These are phyloP conservation scores for Talaromyces albobiverticillius DNA, from an alignment of 2,329 filamentous ascomycete species.

Conservation along the genomic window DNA sequence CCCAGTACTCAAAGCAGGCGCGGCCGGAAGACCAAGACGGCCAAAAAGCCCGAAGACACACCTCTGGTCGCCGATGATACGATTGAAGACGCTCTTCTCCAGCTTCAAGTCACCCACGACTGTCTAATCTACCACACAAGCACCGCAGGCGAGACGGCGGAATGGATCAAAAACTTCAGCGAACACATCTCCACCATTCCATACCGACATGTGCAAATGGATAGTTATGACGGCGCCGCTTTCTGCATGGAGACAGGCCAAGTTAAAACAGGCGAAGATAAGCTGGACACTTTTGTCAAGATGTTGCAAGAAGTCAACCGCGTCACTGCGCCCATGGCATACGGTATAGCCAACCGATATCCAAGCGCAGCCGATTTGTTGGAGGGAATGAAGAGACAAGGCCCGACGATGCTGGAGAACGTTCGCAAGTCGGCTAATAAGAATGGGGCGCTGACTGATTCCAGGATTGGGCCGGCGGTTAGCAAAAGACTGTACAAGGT, in stretches of 20 bases:
- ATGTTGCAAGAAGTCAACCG: slow-evolving; percentile 75
- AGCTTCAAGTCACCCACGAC: slow-evolving; percentile 65
- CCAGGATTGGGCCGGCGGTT: slow-evolving; percentile 46
- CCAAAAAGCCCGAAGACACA: slow-evolving; percentile 40
- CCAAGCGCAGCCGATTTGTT: slow-evolving; percentile 58
- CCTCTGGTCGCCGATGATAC: slow-evolving; percentile 63
- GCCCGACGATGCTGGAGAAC: slow-evolving; percentile 61
- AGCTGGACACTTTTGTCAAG: slow-evolving; percentile 65
- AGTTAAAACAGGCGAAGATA: slow-evolving; percentile 65
- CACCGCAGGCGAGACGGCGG: slow-evolving; percentile 61
- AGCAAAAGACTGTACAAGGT: slow-evolving; percentile 49
- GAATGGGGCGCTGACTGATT: slow-evolving; percentile 44
- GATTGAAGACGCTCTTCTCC: slow-evolving; percentile 68
- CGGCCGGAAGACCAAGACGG: slow-evolving; percentile 19
- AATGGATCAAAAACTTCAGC: slow-evolving; percentile 71
- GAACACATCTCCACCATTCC: slow-evolving; percentile 75
- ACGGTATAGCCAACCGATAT: slow-evolving; percentile 64
- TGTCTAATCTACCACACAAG: slow-evolving; percentile 69
- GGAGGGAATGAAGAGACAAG: slow-evolving; percentile 55
- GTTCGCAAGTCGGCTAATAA: slow-evolving; percentile 53
- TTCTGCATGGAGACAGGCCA: slow-evolving; percentile 82
- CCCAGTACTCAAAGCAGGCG: slow-evolving; percentile 23
- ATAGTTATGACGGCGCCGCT: slow-evolving; percentile 46
- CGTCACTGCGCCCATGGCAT: slow-evolving; percentile 69
- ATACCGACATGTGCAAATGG: slow-evolving; percentile 55